Conservation (phyloP, 371 early-diverging fungal species). For the Haplosporangium sp. region DNA sequence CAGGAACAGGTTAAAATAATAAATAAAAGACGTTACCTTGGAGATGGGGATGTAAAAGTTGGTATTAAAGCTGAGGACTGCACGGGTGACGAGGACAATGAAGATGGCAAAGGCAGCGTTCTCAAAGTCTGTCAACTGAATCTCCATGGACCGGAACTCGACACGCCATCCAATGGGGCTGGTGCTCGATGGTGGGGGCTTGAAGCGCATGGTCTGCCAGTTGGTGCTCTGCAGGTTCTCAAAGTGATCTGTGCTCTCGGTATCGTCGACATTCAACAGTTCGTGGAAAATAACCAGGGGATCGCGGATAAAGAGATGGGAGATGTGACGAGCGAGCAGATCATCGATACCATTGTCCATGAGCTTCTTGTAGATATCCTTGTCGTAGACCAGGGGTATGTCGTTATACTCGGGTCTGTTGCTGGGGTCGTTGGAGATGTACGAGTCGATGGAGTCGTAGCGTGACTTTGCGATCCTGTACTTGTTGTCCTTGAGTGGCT, state of each 20-base stretch:
- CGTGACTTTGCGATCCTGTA: slow-evolving; percentile 96
- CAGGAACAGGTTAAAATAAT: neutral
- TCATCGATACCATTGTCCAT: slow-evolving; percentile 86
- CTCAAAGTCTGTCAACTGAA: slow-evolving; percentile 98
- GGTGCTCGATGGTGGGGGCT: slow-evolving; percentile 92
- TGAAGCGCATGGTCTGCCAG: slow-evolving; percentile 99
- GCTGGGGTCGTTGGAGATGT: slow-evolving; percentile 81
- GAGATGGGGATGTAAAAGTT: slow-evolving; percentile 98
- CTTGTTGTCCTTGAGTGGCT: slow-evolving; percentile 77
- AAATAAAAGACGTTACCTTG: slow-evolving; percentile 63
- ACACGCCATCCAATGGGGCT: slow-evolving; percentile 97
- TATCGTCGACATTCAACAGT: slow-evolving; percentile 84
- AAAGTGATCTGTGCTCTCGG: slow-evolving; percentile 94
- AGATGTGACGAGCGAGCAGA: slow-evolving; percentile 91
- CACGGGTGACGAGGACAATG: slow-evolving; percentile 91
- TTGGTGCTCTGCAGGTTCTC: slow-evolving; percentile 99
- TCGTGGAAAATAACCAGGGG: slow-evolving; percentile 97
- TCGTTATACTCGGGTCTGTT: slow-evolving; percentile 97
- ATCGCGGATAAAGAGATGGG: slow-evolving; percentile 98
- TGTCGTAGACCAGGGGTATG: slow-evolving; percentile 85
- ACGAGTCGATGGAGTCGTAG: slow-evolving; percentile 96
- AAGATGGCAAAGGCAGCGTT: slow-evolving; percentile 98
- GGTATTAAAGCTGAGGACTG: slow-evolving; percentile 89
- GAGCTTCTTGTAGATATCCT: slow-evolving; percentile 79
- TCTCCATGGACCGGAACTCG: slow-evolving; percentile 98